Conservation (phyloP, 495 filamentous ascomycete species). For the Lasiosphaeria ovina region DNA sequence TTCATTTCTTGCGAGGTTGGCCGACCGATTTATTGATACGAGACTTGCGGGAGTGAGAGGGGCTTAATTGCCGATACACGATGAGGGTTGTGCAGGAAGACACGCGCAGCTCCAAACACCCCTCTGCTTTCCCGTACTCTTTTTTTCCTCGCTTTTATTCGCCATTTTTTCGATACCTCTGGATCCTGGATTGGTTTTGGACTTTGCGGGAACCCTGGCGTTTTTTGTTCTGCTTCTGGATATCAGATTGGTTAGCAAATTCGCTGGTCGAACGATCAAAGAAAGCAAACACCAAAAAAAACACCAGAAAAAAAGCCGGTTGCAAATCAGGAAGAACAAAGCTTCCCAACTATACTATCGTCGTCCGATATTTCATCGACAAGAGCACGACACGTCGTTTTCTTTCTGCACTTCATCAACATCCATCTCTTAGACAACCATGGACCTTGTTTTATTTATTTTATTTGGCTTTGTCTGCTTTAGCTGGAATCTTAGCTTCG, state of each 20-base stretch:
- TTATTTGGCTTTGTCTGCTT: slow-evolving; percentile 4
- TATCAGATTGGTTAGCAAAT: slow-evolving; percentile 18
- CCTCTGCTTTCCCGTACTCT: slow-evolving; percentile 23
- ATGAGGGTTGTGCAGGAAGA: slow-evolving; percentile 25
- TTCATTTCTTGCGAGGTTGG: slow-evolving; percentile 53
- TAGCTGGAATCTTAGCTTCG: not conserved
- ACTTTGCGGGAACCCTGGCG: slow-evolving; percentile 23
- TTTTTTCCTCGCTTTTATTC: slow-evolving; percentile 23
- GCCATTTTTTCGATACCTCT: slow-evolving; percentile 22
- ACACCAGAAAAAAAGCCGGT: slow-evolving; percentile 3
- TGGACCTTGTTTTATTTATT: slow-evolving; percentile 1
- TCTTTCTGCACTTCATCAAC: slow-evolving; percentile 2
- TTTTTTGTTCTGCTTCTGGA: slow-evolving; percentile 18
- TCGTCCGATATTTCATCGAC: slow-evolving; percentile 15
- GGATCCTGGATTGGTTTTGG: slow-evolving; percentile 29
- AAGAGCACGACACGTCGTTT: slow-evolving; percentile 20
- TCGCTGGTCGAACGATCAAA: slow-evolving; percentile 16
- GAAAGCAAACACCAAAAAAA: slow-evolving; percentile 5
- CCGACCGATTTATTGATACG: slow-evolving; percentile 43
- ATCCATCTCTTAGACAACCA: slow-evolving; percentile 1
- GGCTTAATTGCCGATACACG: slow-evolving; percentile 38
- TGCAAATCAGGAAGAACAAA: not conserved
- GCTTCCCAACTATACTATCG: slow-evolving; percentile 13
- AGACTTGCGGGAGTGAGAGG: slow-evolving; percentile 35
- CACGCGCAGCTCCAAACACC: slow-evolving; percentile 22